Conservation (phyloP, 148 eudicot species). For the Arbutus unedo region DNA sequence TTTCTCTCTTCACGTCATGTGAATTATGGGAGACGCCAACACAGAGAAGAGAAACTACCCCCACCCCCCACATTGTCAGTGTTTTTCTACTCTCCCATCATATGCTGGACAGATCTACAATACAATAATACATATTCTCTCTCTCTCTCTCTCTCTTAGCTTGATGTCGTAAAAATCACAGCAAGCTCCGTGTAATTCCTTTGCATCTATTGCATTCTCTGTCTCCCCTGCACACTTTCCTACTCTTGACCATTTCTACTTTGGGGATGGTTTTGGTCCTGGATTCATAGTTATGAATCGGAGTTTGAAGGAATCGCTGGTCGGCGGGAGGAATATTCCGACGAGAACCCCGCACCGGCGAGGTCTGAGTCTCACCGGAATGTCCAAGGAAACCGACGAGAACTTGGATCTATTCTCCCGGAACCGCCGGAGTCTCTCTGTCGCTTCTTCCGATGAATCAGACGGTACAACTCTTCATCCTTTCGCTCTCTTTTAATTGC, state of each 20-base stretch:
- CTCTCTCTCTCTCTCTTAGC: not conserved
- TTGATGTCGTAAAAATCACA: slow-evolving; percentile 13
- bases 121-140: not conserved
- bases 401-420: slow-evolving; percentile 30
- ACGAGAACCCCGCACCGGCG: slow-evolving; percentile 21
- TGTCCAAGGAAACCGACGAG: slow-evolving; percentile 23
- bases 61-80: not conserved
- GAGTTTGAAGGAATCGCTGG: slow-evolving; percentile 8
- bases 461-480: slow-evolving; percentile 12
- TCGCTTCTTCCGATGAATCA: slow-evolving; percentile 24
- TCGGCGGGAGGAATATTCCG: slow-evolving; percentile 24
- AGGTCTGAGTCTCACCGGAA: slow-evolving; percentile 19
- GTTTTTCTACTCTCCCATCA: not conserved
- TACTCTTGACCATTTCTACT: not conserved
- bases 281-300: slow-evolving; percentile 19
- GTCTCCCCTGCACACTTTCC: not conserved
- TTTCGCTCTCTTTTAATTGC: not conserved
- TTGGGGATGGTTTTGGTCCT: slow-evolving; percentile 1
- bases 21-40: not conserved
- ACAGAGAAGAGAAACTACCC: not conserved
- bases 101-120: not conserved
- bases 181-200: slow-evolving; percentile 2
- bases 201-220: slow-evolving; percentile 10
- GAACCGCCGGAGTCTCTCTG: slow-evolving; percentile 26
- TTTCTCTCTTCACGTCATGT: not conserved